Conservation (phyloP, 1,139 yeast species). For the Suhomyces wounanorum region DNA sequence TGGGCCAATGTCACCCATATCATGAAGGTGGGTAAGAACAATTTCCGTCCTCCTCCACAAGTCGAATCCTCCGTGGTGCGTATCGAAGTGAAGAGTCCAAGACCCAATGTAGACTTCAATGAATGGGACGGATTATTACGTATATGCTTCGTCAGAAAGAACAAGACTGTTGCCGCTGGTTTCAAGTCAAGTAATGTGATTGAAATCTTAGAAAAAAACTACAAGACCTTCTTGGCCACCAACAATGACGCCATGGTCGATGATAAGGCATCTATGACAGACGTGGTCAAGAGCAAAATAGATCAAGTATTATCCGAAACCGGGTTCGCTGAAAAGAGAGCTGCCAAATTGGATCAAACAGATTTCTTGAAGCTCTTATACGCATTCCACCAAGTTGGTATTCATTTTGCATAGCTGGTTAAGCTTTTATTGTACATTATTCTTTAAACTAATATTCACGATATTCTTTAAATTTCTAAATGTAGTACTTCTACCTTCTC, state of each 20-base stretch:
- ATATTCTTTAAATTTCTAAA: neutral
- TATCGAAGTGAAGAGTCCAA: slow-evolving; percentile 85
- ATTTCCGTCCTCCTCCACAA: slow-evolving; percentile 98
- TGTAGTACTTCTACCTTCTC: slow-evolving; percentile 36
- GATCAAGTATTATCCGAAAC: slow-evolving; percentile 73
- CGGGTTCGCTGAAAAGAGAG: slow-evolving; percentile 80
- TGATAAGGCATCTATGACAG: slow-evolving; percentile 42
- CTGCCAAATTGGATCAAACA: slow-evolving; percentile 92
- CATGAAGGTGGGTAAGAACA: slow-evolving; percentile 97
- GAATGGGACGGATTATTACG: slow-evolving; percentile 98
- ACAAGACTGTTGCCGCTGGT: slow-evolving; percentile 90
- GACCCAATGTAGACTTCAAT: slow-evolving; percentile 87
- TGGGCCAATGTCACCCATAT: slow-evolving; percentile 98
- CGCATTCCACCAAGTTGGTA: slow-evolving; percentile 96
- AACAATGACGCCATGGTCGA: slow-evolving; percentile 54
- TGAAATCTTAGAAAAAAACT: slow-evolving; percentile 84
- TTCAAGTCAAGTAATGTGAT: slow-evolving; percentile 83
- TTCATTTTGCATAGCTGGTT: slow-evolving; percentile 75
- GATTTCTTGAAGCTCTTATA: slow-evolving; percentile 84
- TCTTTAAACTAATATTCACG: neutral
- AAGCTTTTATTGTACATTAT: slow-evolving; percentile 10
- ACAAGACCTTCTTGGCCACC: slow-evolving; percentile 74
- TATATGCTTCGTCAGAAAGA: slow-evolving; percentile 88
- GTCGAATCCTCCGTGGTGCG: slow-evolving; percentile 96
- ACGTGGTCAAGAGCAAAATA: slow-evolving; percentile 58